A percentile compares a stretch with the other conserved stretches of the same genome.
phyloP scores from a whole-genome alignment of 805 yeast genomes.

The Teunomyces lycoperdinae region DNA sequence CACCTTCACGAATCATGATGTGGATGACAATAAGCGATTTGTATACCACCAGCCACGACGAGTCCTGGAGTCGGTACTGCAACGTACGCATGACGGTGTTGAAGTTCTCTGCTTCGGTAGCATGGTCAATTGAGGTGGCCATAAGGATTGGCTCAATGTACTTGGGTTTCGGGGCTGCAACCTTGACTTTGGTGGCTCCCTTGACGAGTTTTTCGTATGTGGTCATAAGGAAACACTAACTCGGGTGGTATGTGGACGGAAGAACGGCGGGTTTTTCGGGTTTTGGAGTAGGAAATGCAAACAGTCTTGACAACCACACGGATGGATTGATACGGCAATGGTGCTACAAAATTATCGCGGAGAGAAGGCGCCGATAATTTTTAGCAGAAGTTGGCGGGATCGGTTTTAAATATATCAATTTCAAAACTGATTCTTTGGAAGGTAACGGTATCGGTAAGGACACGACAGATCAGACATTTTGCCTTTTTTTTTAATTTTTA shows the following conservation, averaged over 20 bases:
- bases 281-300: background rate
- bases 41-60: conserved; percentile 89
- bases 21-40: conserved; percentile 83
- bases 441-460: background rate
- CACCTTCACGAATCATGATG: conserved; percentile 91
- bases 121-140: conserved; percentile 54
- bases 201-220: conserved; percentile 74
- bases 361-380: background rate
- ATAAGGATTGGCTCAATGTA: conserved; percentile 89
- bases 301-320: background rate
- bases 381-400: background rate
- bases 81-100: conserved; percentile 66
- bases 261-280: conserved; percentile 1
- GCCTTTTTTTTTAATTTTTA: too few species aligned
- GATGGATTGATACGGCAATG: background rate
- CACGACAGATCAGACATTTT: background rate
- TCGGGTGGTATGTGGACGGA: background rate
- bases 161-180: conserved; percentile 97
- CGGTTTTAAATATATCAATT: background rate
- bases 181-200: conserved; percentile 49
- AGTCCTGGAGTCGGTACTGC: conserved; percentile 60
- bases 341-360: background rate
- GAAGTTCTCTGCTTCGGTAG: conserved; percentile 49
- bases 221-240: conserved; percentile 39
- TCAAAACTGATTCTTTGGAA: background rate